Percentiles rank a stretch among this genome's conserved stretches.
Evolutionary conservation across 768 basidiomycete species (phyloP).

Genomic region (Leccinum ochraceum): DNA sequence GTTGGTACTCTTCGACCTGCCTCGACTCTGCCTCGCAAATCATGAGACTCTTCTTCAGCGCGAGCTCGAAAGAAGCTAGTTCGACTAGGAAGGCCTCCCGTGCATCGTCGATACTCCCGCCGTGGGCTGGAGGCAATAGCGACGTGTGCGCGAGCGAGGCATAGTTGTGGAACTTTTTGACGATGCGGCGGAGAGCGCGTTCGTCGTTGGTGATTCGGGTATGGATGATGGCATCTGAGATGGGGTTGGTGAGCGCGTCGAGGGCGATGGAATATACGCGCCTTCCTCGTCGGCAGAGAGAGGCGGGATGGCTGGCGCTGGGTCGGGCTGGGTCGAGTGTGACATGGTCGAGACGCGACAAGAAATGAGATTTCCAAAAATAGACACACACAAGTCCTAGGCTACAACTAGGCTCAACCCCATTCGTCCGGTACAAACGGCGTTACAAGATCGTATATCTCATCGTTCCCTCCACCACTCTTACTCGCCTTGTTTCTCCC

Average conservation of each 20-base stretch:
- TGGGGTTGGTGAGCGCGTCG: slow-evolving; percentile 13
- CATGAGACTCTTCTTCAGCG: slow-evolving; percentile 77
- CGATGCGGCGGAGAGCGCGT: slow-evolving; percentile 70
- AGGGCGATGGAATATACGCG: slow-evolving; percentile 19
- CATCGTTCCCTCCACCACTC: slow-evolving; percentile 64
- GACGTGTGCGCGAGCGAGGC: slow-evolving; percentile 56
- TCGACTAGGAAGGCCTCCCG: slow-evolving; percentile 80
- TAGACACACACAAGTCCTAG: neutral
- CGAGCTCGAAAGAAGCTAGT: slow-evolving; percentile 71
- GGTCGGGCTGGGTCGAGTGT: slow-evolving; percentile 13
- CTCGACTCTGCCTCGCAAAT: slow-evolving; percentile 84
- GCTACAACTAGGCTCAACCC: slow-evolving; percentile 41
- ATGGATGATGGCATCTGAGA: slow-evolving; percentile 74
- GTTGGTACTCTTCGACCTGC: slow-evolving; percentile 83
- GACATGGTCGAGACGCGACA: neutral
- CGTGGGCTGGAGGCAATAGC: slow-evolving; percentile 33
- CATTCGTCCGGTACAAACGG: slow-evolving; percentile 79
- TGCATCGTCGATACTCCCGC: slow-evolving; percentile 59
- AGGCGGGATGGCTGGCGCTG: slow-evolving; percentile 38
- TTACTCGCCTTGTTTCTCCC: slow-evolving; percentile 48
- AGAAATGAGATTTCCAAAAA: neutral
- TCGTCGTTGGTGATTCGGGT: slow-evolving; percentile 83
- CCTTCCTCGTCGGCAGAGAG: slow-evolving; percentile 68
- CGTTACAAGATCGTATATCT: slow-evolving; percentile 80
- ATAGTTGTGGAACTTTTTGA: slow-evolving; percentile 81